Percentiles rank a stretch among this genome's conserved stretches.
These are phyloP conservation scores for Pythium utonaiense DNA, from an alignment of 352 stramenopile genomes.

Conservation along the genomic window DNA sequence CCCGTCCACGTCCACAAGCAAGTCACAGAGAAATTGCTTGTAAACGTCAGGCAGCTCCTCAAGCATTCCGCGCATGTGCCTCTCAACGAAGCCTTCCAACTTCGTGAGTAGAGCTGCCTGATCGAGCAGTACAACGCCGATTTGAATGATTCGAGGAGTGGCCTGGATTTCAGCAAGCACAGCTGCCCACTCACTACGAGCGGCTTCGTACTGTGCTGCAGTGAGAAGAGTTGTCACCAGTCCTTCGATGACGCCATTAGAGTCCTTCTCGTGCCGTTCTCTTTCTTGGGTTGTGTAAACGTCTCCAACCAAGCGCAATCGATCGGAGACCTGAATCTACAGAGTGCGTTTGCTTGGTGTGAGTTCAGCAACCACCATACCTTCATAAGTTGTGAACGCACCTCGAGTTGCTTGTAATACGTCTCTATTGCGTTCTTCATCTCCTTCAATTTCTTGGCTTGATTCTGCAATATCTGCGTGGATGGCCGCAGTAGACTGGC, in stretches of 20 bases:
- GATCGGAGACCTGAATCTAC: conserved; percentile 19
- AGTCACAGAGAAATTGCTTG: conserved; percentile 36
- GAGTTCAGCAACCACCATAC: not conserved
- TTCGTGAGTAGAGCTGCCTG: conserved; percentile 36
- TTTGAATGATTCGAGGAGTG: conserved; percentile 33
- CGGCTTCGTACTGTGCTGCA: conserved; percentile 37
- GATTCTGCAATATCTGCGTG: conserved; percentile 14
- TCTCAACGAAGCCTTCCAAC: conserved; percentile 29
- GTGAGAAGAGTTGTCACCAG: conserved; percentile 7
- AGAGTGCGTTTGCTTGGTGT: not conserved
- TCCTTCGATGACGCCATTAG: conserved; percentile 10
- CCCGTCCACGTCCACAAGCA: conserved; percentile 50
- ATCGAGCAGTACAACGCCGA: conserved; percentile 55
- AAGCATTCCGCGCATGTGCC: conserved; percentile 37
- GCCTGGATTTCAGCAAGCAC: conserved; percentile 36
- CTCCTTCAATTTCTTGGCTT: conserved; percentile 16
- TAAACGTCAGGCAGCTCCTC: conserved; percentile 48
- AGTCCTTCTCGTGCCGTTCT: conserved; percentile 13
- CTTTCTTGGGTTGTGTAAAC: conserved; percentile 17
- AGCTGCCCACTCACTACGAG: conserved; percentile 32
- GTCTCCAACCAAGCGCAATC: conserved; percentile 1
- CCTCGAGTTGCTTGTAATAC: conserved; percentile 31
- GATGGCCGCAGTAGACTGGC: conserved; percentile 17
- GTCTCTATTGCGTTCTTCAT: conserved; percentile 27
- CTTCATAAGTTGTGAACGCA: not conserved